A percentile compares a stretch with the other conserved stretches of the same genome.
phyloP scores from a whole-genome alignment of 495 filamentous ascomycete genomes.

The Thermothielavioides terrestris region DNA sequence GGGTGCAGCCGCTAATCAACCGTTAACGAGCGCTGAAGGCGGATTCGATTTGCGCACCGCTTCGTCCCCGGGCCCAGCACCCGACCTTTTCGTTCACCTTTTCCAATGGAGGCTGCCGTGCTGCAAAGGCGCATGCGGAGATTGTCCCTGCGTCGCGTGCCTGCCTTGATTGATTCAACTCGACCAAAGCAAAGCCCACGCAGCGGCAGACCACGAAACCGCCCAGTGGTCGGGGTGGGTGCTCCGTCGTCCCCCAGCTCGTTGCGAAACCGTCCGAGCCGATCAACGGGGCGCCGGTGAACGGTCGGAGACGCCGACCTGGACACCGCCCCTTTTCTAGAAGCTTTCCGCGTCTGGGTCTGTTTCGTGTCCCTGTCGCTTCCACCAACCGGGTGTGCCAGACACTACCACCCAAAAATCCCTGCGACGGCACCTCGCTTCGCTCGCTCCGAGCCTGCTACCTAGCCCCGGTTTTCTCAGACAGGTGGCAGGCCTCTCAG shows the following conservation, averaged over 20 bases:
- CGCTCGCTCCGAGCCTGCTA: neutral
- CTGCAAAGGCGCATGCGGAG: neutral
- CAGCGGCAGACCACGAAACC: neutral
- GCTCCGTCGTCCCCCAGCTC: neutral
- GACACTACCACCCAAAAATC: too few relatives aligned
- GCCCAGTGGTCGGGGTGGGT: neutral
- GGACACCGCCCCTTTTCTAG: constrained; percentile 5
- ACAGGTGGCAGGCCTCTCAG: neutral
- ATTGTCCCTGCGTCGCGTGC: neutral
- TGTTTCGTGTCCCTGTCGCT: constrained; percentile 10
- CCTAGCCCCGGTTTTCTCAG: neutral
- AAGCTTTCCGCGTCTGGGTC: constrained; percentile 6
- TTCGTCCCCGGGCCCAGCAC: too few relatives aligned
- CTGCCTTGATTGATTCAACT: neutral
- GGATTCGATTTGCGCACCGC: too few relatives aligned
- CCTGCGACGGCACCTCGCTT: too few relatives aligned
- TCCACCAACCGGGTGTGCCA: too few relatives aligned
- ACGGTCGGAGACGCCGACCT: neutral
- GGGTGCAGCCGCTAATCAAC: constrained; percentile 2
- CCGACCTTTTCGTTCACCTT: too few relatives aligned
- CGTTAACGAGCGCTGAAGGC: too few relatives aligned
- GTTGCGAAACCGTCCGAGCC: neutral
- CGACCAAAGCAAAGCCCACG: too few relatives aligned
- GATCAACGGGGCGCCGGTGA: neutral
- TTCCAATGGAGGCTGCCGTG: too few relatives aligned